Base-by-base conservation (phyloP, 2,329 filamentous ascomycete species). In the Elsinoe arachidis region DNA sequence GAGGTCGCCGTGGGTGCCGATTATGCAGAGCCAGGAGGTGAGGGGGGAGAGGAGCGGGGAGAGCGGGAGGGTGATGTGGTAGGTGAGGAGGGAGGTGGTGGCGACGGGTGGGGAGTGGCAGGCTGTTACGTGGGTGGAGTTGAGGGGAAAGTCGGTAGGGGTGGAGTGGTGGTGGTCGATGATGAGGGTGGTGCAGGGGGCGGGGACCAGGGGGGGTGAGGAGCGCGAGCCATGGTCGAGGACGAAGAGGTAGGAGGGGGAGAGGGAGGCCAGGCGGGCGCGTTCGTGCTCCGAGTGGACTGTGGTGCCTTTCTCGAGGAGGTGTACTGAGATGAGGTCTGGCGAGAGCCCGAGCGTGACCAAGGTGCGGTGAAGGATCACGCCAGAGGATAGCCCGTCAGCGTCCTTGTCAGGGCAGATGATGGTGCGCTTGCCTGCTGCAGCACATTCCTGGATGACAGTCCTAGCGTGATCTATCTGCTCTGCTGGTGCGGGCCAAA, bases 381-480 rank as follows among this genome's bases (percentile, higher is more conserved):
- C 79, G 0, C 84, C 85, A 1, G 84, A 81, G 1, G 79, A 79
- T 2, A 88, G 72, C 0, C 84, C 85, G 67, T 87, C 84, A 2
- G 83, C 83, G 62, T 87, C 84, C 64, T 86, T 87, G 65, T 87
- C 84, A 0, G 85, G 85, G 0, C 86, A 75, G 12, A 88, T 81
- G 15, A 87, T 68, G 1, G 78, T 80, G 35, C 70, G 73, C 57
- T 80, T 74, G 9, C 75, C 69, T 10, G 79, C 70, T 14, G 71
- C 63, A 15, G 76, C 81, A 67, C 83, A 85, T 67, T 83, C 76
- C 46, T 66, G 70, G 53, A 87, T 81, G 52, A 85, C 81, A 1
- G 68, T 63, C 53, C 80, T 73, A 2, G 83, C 84, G 6, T 69
- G 68, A 9, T 79, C 70, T 35, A 87, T 80, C 56, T 84, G 79